Conservation (phyloP, 768 basidiomycete species). For the Fistulinella prunicolor region DNA sequence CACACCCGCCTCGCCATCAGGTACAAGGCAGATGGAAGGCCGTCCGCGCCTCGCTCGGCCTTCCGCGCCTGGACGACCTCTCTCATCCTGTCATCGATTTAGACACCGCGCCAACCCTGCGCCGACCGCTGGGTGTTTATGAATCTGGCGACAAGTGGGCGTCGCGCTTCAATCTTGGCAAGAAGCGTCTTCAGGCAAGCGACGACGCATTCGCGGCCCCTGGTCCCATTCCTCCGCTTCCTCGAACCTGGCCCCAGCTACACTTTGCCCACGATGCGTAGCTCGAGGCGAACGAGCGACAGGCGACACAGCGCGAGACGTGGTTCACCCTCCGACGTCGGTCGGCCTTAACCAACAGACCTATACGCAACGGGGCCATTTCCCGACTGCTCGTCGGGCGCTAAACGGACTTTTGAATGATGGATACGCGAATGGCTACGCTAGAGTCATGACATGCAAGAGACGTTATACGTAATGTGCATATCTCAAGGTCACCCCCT, state of each 20-base stretch:
- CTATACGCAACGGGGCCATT: no score
- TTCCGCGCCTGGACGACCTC: slow-evolving; percentile 13
- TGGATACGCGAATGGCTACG: slow-evolving; percentile 7
- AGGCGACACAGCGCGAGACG: background rate
- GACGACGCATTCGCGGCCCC: no score
- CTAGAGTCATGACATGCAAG: slow-evolving; percentile 6
- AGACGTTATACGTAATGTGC: slow-evolving; percentile 9
- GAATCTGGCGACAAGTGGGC: slow-evolving; percentile 10
- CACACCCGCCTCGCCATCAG: no score
- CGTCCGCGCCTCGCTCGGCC: slow-evolving; percentile 31
- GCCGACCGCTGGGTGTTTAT: no score
- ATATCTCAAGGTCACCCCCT: slow-evolving; percentile 9
- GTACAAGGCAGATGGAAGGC: slow-evolving; percentile 34
- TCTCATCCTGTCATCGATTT: no score
- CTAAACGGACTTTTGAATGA: no score
- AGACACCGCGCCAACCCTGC: no score
- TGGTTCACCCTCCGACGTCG: background rate
- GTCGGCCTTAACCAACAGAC: background rate
- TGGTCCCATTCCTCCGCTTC: no score
- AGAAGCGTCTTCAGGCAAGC: slow-evolving; percentile 8
- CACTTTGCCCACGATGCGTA: no score
- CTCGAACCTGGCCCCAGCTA: no score
- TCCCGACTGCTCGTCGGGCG: no score
- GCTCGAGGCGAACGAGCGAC: no score
- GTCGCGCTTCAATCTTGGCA: slow-evolving; percentile 25